Evolutionary conservation across 2,329 filamentous ascomycete species (phyloP), one percentile per base, ranked within the genome.

Genomic region (Madurella mycetomatis): DNA sequence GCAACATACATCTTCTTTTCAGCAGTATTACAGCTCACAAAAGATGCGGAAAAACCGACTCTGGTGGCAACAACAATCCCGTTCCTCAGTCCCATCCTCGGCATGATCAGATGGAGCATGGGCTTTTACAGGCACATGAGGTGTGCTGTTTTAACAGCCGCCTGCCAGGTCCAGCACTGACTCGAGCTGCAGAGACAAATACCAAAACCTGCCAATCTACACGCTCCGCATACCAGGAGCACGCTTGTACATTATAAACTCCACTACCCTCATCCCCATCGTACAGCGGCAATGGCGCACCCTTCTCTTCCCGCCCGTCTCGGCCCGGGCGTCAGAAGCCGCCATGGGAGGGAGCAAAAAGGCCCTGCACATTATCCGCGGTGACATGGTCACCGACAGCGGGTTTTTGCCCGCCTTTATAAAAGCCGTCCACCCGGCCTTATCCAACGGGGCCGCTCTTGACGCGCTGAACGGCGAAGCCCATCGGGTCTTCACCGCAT

Each of bases 361-460:
- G 9, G 47, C 54, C 4, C 12, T 55, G 5, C 53, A 41, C 1
- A 53, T 60, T 9, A 18, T 63, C 9, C 41, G 52, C 2, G 8
- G n/a, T 2, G 60, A 63, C 30, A 47, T 58, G 40, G 49, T 56
- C 1, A 54, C 47, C 37, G 60, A 63, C 2, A 15, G 50, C 1
- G 58, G 58, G 0, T 60, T 60, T 17, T 37, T 63, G 25, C 44
- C 43, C 16, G 54, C 56, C 19, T 60, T 62, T 47, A 41, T 56
- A 11, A 59, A 56, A 15, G 55, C 53, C 4, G 55, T 57, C 0
- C 55, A 60, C 39, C 55, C 52, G 2, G 50, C 55, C 4, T 48
- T 61, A 41, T 49, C 48, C 17, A 48, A 19, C 0, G 60, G 60
- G 0, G 41, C 47, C 0, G 49, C 16, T 18, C 39, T 61, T 15